A percentile compares a stretch with the other conserved stretches of the same genome.
These are phyloP conservation scores for Xylaria multiplex DNA, from an alignment of 2,329 filamentous ascomycete genomes.

Conservation along the genomic window DNA sequence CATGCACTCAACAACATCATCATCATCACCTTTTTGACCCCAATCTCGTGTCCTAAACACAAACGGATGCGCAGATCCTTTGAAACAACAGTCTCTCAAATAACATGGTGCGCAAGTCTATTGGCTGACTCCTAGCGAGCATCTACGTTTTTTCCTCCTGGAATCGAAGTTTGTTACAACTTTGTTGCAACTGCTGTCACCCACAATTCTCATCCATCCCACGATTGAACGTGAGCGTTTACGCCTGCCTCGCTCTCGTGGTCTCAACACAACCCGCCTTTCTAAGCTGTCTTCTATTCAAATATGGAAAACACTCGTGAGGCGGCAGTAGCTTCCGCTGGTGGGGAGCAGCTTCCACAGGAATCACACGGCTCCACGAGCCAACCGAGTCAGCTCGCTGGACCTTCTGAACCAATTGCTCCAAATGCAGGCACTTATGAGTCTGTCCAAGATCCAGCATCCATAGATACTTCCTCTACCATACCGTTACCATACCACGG, in stretches of 20 bases:
- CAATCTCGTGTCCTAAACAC: constrained; percentile 15
- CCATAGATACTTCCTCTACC: constrained; percentile 24
- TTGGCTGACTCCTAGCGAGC: constrained; percentile 1
- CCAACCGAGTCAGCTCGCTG: constrained; percentile 18
- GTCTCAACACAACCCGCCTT: neutral
- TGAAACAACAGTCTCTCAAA: constrained; percentile 11
- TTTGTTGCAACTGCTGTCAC: constrained; percentile 1
- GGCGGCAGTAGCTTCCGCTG: constrained; percentile 11
- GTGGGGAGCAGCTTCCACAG: constrained; percentile 21
- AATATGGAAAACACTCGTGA: constrained; percentile 26
- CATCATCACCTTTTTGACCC: constrained; percentile 18
- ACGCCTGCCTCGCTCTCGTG: constrained; percentile 7
- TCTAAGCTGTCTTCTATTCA: neutral
- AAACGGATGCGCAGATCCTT: constrained; percentile 11
- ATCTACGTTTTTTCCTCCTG: neutral
- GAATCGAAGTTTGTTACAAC: neutral
- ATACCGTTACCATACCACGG: constrained; percentile 26
- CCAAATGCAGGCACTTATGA: constrained; percentile 16
- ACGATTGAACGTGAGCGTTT: constrained; percentile 9
- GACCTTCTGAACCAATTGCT: constrained; percentile 14
- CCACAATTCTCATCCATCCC: constrained; percentile 5
- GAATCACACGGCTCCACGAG: constrained; percentile 14
- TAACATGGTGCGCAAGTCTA: neutral
- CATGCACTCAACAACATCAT: constrained; percentile 7
- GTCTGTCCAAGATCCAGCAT: constrained; percentile 32